Percentiles rank a stretch among this genome's conserved stretches.
Evolutionary conservation across 2,329 filamentous ascomycete species (phyloP).

Genomic region (Mycosphaerella sp.): DNA sequence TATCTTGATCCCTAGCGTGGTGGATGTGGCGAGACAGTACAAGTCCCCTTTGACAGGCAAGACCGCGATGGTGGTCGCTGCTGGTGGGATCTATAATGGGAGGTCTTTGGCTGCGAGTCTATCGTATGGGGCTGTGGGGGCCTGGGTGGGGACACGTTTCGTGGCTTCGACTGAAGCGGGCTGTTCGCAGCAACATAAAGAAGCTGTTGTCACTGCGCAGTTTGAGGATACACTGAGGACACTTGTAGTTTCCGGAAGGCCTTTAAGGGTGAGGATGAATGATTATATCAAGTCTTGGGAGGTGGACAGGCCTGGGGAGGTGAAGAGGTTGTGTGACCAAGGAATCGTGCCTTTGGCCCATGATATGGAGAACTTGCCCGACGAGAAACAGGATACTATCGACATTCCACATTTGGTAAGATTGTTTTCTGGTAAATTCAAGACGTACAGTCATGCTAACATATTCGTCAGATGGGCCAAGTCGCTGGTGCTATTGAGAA

Average conservation of each 20-base stretch:
- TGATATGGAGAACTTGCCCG: conserved; percentile 51
- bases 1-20: conserved; percentile 81
- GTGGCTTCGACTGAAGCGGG: conserved; percentile 77
- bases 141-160: conserved; percentile 93
- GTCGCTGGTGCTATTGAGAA: conserved; percentile 72
- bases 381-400: conserved; percentile 69
- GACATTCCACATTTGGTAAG: conserved; percentile 67
- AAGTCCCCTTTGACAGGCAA: conserved; percentile 63
- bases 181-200: conserved; percentile 75
- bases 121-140: conserved; percentile 81
- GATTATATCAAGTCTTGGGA: conserved; percentile 83
- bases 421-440: no score
- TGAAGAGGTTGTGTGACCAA: conserved; percentile 65
- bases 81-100: conserved; percentile 80
- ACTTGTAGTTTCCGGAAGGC: conserved; percentile 73
- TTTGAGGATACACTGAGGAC: conserved; percentile 79
- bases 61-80: conserved; percentile 75
- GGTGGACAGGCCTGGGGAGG: conserved; percentile 58
- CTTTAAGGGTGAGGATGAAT: conserved; percentile 73
- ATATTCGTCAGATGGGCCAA: conserved; percentile 64
- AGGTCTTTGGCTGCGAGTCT: conserved; percentile 71
- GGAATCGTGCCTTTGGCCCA: conserved; percentile 76
- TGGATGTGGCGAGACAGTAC: conserved; percentile 72
- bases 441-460: no score
- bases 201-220: conserved; percentile 69